Evolutionary conservation across 805 yeast genomes (phyloP).

Genomic region (Ogataea ganodermae): DNA sequence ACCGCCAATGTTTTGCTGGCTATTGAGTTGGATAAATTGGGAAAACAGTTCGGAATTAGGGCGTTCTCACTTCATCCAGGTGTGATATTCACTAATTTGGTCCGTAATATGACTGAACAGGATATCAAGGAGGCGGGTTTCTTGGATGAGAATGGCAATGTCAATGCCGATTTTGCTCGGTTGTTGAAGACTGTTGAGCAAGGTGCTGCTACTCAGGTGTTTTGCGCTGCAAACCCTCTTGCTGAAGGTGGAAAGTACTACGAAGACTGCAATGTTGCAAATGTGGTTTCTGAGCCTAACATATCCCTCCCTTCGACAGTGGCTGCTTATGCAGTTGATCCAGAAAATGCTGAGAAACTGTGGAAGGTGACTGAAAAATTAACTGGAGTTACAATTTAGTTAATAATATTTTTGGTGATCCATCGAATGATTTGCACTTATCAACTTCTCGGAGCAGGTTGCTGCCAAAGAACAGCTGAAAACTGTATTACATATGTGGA

Average conservation of each 20-base stretch:
- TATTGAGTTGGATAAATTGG: neutral
- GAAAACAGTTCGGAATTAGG: neutral
- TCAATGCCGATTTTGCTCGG: too few species aligned
- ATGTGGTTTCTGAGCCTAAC: neutral
- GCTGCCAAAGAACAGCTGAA: too few species aligned
- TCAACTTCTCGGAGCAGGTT: too few species aligned
- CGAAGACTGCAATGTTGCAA: neutral
- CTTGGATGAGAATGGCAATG: neutral
- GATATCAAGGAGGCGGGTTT: neutral
- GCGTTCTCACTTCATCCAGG: neutral
- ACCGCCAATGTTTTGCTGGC: conserved; percentile 8
- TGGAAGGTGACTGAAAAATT: too few species aligned
- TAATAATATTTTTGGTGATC: too few species aligned
- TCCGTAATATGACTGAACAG: neutral
- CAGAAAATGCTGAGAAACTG: too few species aligned
- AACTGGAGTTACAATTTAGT: too few species aligned
- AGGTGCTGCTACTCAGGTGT: neutral
- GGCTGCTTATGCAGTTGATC: too few species aligned
- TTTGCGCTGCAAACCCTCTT: neutral
- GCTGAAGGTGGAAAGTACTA: neutral
- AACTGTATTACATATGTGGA: too few species aligned
- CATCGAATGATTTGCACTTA: too few species aligned
- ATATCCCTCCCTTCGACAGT: too few species aligned
- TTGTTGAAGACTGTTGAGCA: neutral
- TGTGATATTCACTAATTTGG: neutral